Base-by-base conservation (phyloP, 1,139 yeast genomes). In the Kodamaea suecica region DNA sequence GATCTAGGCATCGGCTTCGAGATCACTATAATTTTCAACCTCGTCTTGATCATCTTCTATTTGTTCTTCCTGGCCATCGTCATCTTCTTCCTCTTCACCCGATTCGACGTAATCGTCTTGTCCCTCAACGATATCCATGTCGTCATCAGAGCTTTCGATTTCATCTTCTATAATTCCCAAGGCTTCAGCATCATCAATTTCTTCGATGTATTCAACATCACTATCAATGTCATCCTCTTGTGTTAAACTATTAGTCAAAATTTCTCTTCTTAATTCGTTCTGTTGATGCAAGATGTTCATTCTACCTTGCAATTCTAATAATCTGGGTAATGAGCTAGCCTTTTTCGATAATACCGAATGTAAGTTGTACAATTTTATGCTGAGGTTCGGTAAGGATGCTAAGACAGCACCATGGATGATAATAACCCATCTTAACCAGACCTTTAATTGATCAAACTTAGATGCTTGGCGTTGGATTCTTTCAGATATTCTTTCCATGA, bases 341-440 rank as follows among this genome's bases (percentile, higher is more conserved):
- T 90, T 82, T 48, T 79, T 78, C 26, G 80, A 70, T 49, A 92
- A 68, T 3, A 92, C 81, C 13, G 92, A 74, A 51, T 86, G 94
- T 45, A 94, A 67, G 23, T 86, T 76, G 3, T 95, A 78, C 40
- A 94, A 66, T 29, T 85, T 79, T 33, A 73, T 66, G 43, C 77
- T 68, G 43, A 84, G 69, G 45, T 84, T 80, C 30, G 95, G 90
- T 37, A 84, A 66, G 12, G 84, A 73, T 17, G 84, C 74, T 35
- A 82, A 63, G 11, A 72, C 66, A 2, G 95, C 92, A 27, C 98
- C 98, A 57, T 94, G 98, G 26, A 84, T 78, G 31, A 92, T 81
- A 51, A 94, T 69, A 33, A 88, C 81, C 94, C 97, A 90, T 57
- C 90, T 86, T 45, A 90, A 80, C 99, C 99, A 92, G 33, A 78